Conservation (phyloP, 768 basidiomycete species). For the Filobasidium floriforme region DNA sequence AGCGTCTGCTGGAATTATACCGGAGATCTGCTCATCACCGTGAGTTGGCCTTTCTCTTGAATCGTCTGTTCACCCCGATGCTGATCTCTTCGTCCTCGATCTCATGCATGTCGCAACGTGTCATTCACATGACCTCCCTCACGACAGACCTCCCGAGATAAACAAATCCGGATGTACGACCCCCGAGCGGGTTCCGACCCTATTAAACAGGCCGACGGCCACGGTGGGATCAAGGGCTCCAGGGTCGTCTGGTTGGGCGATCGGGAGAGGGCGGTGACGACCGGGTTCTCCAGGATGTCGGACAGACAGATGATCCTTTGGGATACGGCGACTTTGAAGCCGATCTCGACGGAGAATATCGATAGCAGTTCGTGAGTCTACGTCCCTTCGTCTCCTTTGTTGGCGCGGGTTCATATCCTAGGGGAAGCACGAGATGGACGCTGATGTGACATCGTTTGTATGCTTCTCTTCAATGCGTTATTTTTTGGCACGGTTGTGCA, state of each 20-base stretch:
- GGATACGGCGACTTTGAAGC: conserved; percentile 71
- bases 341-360: conserved; percentile 66
- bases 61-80: too few species aligned
- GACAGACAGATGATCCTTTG: conserved; percentile 85
- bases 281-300: conserved; percentile 94
- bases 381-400: background rate
- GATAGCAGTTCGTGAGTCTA: conserved; percentile 66
- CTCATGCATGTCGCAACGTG: too few species aligned
- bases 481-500: too few species aligned
- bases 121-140: background rate
- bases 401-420: too few species aligned
- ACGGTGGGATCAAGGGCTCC: conserved; percentile 86
- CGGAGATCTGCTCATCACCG: conserved; percentile 71
- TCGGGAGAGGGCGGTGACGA: conserved; percentile 78
- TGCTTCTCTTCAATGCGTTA: too few species aligned
- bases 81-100: too few species aligned
- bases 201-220: conserved; percentile 73
- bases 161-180: conserved; percentile 86
- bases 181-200: conserved; percentile 74
- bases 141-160: conserved; percentile 70
- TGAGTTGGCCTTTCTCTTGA: conserved; percentile 26
- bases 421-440: background rate
- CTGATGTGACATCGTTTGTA: conserved; percentile 1
- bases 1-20: conserved; percentile 70
- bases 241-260: conserved; percentile 88